Evolutionary conservation across 2,329 filamentous ascomycete species (phyloP), one percentile per base, ranked within the genome.

Genomic region (Gaeumannomyces tritici): DNA sequence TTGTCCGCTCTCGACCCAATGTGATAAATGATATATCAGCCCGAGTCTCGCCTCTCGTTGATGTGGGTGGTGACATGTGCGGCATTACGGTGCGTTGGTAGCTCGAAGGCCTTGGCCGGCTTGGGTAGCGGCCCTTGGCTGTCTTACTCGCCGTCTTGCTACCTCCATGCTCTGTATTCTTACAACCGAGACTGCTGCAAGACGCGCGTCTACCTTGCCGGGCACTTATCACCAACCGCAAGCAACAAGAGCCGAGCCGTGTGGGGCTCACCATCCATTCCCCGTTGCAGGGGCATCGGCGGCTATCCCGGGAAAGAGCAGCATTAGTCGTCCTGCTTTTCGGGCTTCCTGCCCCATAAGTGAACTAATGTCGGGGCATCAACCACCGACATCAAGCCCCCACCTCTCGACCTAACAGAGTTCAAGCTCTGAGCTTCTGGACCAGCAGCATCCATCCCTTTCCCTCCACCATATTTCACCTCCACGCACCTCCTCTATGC

Each of bases 351-450:
- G 35, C 35, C 35, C 35, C 35, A n/a, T 51, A 18, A 8, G 6
- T 21, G 42, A 29, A 28, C 55, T 11, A 56, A 24, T 31, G 60
- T 62, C 61, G 61, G 61, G 31, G 55, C 61, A 62, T 57, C 61
- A 62, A 58, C 15, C 27, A 62, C 61, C 61, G 61, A 62, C 55
- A 28, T 51, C 26, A 57, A 24, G 31, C 51, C 35, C 35, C 29
- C 42, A n/a, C 27, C 42, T 60, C 13, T 18, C 2, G 28, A 28
- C 24, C 35, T 26, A 56, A 56, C 12, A 28, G 55, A 29, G 55
- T 29, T 29, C 55, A 56, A 56, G 55, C 55, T 56, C 15, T 15
- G 24, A 51, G 42, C 42, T 51, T 51, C 42, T 51, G 21, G 42
- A 51, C 42, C 42, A 8, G 42, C 21, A 7, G 42, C 42, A 9